A percentile compares a stretch with the other conserved stretches of the same genome.
phyloP scores from a whole-genome alignment of 441 rosid species.

The Hura crepitans region DNA sequence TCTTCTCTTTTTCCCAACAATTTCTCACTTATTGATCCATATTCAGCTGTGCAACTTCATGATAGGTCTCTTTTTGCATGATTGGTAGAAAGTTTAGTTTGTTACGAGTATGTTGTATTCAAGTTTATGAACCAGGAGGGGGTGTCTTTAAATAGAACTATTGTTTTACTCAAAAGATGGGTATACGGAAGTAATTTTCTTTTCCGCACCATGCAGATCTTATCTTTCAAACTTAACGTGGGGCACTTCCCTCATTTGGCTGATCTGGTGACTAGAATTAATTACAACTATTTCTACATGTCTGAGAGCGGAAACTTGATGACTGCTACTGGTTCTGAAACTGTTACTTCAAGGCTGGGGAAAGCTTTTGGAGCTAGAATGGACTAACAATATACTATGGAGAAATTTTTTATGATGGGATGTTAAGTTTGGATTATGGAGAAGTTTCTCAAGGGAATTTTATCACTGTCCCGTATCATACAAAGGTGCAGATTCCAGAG shows the following conservation, averaged over 20 bases:
- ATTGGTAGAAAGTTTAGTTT: not conserved
- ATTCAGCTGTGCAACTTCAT: not conserved
- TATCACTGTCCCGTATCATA: too few relatives aligned
- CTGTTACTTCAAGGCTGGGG: conserved; percentile 36
- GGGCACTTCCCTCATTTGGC: conserved; percentile 94
- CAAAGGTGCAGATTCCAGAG: too few relatives aligned
- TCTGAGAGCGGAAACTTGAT: conserved; percentile 71
- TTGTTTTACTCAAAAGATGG: not conserved
- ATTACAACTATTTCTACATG: conserved; percentile 90
- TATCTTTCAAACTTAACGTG: conserved; percentile 81
- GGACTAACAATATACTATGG: conserved; percentile 11
- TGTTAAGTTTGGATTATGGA: not conserved
- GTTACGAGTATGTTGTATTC: not conserved
- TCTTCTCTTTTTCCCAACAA: not conserved
- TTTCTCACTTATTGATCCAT: not conserved
- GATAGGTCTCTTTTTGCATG: not conserved
- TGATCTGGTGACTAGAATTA: conserved; percentile 85
- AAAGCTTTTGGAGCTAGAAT: conserved; percentile 30
- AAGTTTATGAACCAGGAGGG: not conserved
- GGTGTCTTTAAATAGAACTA: not conserved
- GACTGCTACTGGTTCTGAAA: conserved; percentile 50
- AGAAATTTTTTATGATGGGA: not conserved
- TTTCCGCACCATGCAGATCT: conserved; percentile 40
- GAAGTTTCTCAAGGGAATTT: too few relatives aligned
- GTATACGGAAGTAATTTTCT: not conserved